These are phyloP conservation scores for Pistacia vera DNA, from an alignment of 345 rosid species.

Conservation along the genomic window DNA sequence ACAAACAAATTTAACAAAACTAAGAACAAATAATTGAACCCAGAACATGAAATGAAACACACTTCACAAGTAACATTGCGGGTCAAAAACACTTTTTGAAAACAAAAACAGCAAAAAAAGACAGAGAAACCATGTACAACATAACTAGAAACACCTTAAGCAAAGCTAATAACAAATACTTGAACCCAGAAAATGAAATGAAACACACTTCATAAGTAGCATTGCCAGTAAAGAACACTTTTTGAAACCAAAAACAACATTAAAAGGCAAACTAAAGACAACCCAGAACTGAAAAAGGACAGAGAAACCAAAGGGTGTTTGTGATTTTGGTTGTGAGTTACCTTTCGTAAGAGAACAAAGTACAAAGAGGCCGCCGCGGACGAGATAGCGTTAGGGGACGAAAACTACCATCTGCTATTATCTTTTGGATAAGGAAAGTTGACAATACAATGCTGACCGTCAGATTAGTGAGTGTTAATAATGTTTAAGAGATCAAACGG, in stretches of 20 bases:
- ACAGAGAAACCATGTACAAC: neutral
- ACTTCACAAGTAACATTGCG: neutral
- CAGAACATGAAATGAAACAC: neutral
- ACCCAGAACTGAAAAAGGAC: conserved; percentile 1
- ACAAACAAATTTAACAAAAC: neutral
- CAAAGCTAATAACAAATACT: neutral
- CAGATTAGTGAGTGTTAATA: neutral
- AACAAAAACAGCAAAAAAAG: neutral
- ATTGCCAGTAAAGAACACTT: neutral
- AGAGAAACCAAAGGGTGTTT: neutral
- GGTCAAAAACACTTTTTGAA: neutral
- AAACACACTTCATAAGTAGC: neutral
- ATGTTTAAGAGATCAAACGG: neutral
- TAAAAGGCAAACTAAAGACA: neutral
- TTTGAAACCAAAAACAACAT: neutral
- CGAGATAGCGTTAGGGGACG: conserved; percentile 7
- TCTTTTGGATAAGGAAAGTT: neutral
- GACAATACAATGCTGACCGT: neutral
- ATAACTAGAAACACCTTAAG: neutral
- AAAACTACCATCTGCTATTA: conserved; percentile 18
- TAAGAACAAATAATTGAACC: neutral
- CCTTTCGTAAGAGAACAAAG: neutral
- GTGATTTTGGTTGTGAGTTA: neutral
- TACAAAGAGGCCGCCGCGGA: conserved; percentile 23
- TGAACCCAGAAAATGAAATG: neutral